A percentile compares a stretch with the other conserved stretches of the same genome.
These are phyloP conservation scores for Cladosporium sp. DNA, from an alignment of 2,329 filamentous ascomycete genomes.

Conservation along the genomic window DNA sequence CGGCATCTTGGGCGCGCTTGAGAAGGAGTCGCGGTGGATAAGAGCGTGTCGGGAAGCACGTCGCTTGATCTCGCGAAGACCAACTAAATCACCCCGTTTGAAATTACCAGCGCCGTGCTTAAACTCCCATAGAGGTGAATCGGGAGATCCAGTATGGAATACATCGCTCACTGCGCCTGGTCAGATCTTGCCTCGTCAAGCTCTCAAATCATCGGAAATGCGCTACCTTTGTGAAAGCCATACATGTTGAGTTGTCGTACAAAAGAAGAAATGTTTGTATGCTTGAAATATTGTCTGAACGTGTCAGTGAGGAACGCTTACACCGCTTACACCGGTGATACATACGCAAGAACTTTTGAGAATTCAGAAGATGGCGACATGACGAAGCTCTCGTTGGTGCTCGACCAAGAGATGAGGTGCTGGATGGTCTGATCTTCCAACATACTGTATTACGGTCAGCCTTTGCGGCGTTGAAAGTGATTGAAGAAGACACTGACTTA, in stretches of 20 bases:
- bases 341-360: conserved; percentile 94
- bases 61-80: conserved; percentile 91
- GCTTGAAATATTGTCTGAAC: conserved; percentile 95
- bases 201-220: neutral
- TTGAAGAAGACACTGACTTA: conserved; percentile 67
- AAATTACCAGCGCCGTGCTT: conserved; percentile 98
- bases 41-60: conserved; percentile 89
- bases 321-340: conserved; percentile 31
- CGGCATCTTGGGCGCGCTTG: conserved; percentile 65
- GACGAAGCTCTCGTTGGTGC: conserved; percentile 91
- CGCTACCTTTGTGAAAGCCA: conserved; percentile 92
- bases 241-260: conserved; percentile 99
- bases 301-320: neutral
- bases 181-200: neutral
- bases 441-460: conserved; percentile 66
- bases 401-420: conserved; percentile 95
- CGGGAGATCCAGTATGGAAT: conserved; percentile 90
- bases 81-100: conserved; percentile 88
- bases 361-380: conserved; percentile 98
- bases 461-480: neutral
- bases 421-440: conserved; percentile 90
- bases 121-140: conserved; percentile 96
- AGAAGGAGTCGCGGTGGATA: conserved; percentile 88
- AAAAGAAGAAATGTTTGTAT: conserved; percentile 98
- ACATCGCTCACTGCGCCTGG: conserved; percentile 80